Percentiles rank a stretch among this genome's conserved stretches.
These are phyloP conservation scores for Herpetospermum pedunculosum DNA, from an alignment of 306 rosid genomes.

Conservation along the genomic window DNA sequence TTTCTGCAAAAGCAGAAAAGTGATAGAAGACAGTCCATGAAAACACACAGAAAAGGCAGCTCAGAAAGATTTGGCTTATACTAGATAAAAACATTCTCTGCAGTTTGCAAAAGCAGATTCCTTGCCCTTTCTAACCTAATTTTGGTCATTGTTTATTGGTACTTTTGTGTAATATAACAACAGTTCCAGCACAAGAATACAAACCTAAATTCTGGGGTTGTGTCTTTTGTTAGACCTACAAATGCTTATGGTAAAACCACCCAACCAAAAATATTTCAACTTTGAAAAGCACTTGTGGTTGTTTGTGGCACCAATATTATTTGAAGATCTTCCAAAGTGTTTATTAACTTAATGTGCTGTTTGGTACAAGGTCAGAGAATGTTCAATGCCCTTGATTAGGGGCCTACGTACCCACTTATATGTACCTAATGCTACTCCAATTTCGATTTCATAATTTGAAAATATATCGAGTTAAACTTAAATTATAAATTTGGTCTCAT, in stretches of 20 bases:
- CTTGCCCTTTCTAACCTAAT: background rate
- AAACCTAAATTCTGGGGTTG: background rate
- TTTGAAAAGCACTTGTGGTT: background rate
- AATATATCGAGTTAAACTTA: no score
- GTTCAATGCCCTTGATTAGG: background rate
- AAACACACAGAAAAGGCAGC: background rate
- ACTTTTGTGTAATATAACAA: background rate
- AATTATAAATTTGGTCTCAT: no score
- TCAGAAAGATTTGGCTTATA: background rate
- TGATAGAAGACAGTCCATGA: background rate
- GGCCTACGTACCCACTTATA: no score
- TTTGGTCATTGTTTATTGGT: background rate
- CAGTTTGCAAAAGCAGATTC: conserved; percentile 4
- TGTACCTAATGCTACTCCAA: no score
- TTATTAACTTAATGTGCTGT: background rate
- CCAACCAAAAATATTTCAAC: background rate
- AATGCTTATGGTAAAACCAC: background rate
- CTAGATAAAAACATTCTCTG: conserved; percentile 5
- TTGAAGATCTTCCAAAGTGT: no score
- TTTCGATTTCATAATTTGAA: no score
- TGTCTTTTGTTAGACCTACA: conserved; percentile 7
- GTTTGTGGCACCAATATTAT: background rate
- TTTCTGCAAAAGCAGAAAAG: background rate
- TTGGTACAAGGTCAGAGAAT: background rate
- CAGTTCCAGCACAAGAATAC: background rate